Percentiles rank a stretch among this genome's conserved stretches.
These are phyloP conservation scores for Echria macrotheca DNA, from an alignment of 495 filamentous ascomycete genomes.

Conservation along the genomic window DNA sequence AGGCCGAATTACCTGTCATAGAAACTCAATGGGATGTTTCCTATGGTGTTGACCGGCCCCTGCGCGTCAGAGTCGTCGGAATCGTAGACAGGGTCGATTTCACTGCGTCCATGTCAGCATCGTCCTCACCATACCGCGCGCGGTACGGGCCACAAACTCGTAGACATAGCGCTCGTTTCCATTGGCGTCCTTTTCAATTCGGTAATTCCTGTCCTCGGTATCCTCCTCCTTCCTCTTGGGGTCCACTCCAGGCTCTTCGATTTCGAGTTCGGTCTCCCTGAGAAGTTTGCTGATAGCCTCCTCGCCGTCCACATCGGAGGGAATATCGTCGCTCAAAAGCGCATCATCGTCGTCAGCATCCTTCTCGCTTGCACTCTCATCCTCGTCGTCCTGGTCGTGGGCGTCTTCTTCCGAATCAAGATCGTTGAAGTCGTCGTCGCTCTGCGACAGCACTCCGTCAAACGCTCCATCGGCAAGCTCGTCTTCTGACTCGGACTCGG, in stretches of 20 bases:
- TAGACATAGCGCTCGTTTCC: constrained; percentile 53
- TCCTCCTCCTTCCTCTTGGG: constrained; percentile 23
- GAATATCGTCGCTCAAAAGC: constrained; percentile 53
- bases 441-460: constrained; percentile 29
- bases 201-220: constrained; percentile 50
- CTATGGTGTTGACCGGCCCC: constrained; percentile 81
- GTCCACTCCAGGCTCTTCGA: constrained; percentile 31
- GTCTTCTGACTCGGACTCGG: constrained; percentile 29
- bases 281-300: constrained; percentile 31
- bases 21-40: constrained; percentile 86
- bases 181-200: constrained; percentile 51
- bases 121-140: not conserved
- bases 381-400: constrained; percentile 16
- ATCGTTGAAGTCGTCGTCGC: constrained; percentile 27
- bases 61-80: constrained; percentile 87
- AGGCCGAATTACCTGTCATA: constrained; percentile 94
- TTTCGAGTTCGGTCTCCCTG: constrained; percentile 17
- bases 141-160: constrained; percentile 31
- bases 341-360: constrained; percentile 45
- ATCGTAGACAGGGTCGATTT: constrained; percentile 93
- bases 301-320: constrained; percentile 47
- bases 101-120: constrained; percentile 39
- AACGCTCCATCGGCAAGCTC: constrained; percentile 27
- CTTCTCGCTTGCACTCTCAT: constrained; percentile 20
- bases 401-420: constrained; percentile 14